Percentiles rank a stretch among this genome's conserved stretches.
Conservation (phyloP, 768 basidiomycete genomes). For the Termitomyces sp. region DNA sequence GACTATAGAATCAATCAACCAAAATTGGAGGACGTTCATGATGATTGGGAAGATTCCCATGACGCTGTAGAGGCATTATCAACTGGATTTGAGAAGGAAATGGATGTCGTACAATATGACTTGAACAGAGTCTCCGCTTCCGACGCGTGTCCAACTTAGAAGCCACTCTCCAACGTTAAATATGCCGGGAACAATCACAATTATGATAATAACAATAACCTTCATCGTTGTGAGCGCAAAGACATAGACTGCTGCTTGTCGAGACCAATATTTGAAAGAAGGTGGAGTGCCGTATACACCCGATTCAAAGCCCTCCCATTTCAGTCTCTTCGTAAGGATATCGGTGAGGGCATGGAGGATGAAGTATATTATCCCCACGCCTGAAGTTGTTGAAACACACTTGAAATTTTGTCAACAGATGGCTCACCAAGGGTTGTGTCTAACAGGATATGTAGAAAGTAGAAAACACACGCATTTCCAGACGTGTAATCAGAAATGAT, state of each 20-base stretch:
- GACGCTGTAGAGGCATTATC: conserved; percentile 38
- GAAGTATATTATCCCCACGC: conserved; percentile 79
- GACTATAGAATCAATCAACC: conserved; percentile 91
- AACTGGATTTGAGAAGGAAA: background rate
- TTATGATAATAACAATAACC: conserved; percentile 72
- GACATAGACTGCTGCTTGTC: conserved; percentile 81
- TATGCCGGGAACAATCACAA: conserved; percentile 65
- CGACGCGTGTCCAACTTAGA: conserved; percentile 69
- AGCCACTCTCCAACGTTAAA: conserved; percentile 82
- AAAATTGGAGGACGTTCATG: conserved; percentile 91
- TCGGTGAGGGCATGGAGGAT: conserved; percentile 59
- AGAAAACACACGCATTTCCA: conserved; percentile 85
- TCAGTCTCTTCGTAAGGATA: conserved; percentile 56
- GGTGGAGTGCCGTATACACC: conserved; percentile 90
- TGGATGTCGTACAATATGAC: conserved; percentile 67
- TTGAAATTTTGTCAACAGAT: too few species aligned
- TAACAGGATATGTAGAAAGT: conserved; percentile 89
- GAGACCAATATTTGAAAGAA: conserved; percentile 61
- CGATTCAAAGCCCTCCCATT: conserved; percentile 73
- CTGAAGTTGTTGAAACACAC: conserved; percentile 29
- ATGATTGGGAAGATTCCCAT: conserved; percentile 90
- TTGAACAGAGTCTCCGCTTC: conserved; percentile 57
- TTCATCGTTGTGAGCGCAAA: conserved; percentile 84
- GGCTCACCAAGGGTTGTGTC: conserved; percentile 85
- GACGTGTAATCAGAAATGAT: conserved; percentile 62